Conservation (phyloP, 345 rosid genomes). For the Rhizophora apiculata region DNA sequence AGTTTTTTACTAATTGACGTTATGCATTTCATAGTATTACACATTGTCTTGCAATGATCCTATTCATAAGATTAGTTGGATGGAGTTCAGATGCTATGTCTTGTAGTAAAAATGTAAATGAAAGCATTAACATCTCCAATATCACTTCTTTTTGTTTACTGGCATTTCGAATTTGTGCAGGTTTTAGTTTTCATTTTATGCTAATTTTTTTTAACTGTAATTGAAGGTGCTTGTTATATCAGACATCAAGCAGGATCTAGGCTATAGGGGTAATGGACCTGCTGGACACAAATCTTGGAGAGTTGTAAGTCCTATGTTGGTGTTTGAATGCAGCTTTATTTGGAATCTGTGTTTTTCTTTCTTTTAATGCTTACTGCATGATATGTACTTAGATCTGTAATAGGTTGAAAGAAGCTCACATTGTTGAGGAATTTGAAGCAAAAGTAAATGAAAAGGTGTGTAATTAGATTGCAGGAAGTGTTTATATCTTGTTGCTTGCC, state of each 20-base stretch:
- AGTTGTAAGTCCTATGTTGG: slow-evolving; percentile 40
- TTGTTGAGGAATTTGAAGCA: slow-evolving; percentile 74
- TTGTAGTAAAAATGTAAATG: too few species aligned
- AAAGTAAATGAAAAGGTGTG: slow-evolving; percentile 73
- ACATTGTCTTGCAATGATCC: too few species aligned
- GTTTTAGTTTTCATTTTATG: slow-evolving; percentile 22
- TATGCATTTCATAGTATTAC: too few species aligned
- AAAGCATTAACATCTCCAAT: too few species aligned
- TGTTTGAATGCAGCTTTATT: background rate
- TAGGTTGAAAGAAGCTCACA: slow-evolving; percentile 71
- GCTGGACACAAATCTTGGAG: slow-evolving; percentile 80
- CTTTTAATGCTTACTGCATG: slow-evolving; percentile 20
- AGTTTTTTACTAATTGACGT: too few species aligned
- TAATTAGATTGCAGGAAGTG: background rate
- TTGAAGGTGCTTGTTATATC: slow-evolving; percentile 83
- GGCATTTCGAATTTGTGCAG: slow-evolving; percentile 10
- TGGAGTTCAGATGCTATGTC: too few species aligned
- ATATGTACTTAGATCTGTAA: slow-evolving; percentile 50
- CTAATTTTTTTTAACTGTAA: slow-evolving; percentile 31
- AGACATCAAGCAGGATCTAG: slow-evolving; percentile 80
- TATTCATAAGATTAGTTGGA: too few species aligned
- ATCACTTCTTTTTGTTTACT: slow-evolving; percentile 5
- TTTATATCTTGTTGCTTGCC: background rate
- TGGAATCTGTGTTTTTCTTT: background rate
- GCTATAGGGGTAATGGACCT: slow-evolving; percentile 48